Percentiles rank a stretch among this genome's conserved stretches.
Conservation (phyloP, 2,329 filamentous ascomycete species). For the Teratosphaeria destructans region DNA sequence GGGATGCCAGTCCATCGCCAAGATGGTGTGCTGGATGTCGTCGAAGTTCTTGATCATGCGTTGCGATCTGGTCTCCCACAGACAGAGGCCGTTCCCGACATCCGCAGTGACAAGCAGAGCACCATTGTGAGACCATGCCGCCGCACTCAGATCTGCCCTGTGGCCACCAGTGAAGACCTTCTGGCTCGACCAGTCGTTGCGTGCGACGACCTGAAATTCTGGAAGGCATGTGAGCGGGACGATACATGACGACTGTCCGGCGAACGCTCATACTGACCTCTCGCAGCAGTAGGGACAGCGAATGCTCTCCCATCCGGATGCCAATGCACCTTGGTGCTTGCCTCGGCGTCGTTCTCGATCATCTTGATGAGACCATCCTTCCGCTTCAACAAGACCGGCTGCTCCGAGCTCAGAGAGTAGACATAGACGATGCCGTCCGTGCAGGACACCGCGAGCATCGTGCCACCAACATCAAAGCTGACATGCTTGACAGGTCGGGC, state of each 20-base stretch:
- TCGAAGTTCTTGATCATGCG: conserved; percentile 67
- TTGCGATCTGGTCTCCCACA: conserved; percentile 90
- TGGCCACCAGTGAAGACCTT: conserved; percentile 70
- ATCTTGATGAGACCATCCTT: conserved; percentile 77
- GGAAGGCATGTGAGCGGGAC: neutral
- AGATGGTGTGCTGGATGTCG: conserved; percentile 60
- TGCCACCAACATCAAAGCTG: conserved; percentile 72
- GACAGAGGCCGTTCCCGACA: conserved; percentile 51
- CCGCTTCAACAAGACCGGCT: conserved; percentile 71
- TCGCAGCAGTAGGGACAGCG: conserved; percentile 69
- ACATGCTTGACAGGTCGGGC: conserved; percentile 82
- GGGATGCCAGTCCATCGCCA: conserved; percentile 85
- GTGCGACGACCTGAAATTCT: conserved; percentile 76
- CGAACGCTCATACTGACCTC: conserved; percentile 24
- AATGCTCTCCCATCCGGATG: conserved; percentile 92
- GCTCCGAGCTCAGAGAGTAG: conserved; percentile 68
- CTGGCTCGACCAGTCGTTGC: conserved; percentile 80
- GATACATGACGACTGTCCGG: neutral
- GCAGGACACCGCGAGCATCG: conserved; percentile 68
- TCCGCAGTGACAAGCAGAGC: conserved; percentile 62
- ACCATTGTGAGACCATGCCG: conserved; percentile 92
- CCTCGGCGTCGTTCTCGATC: conserved; percentile 66
- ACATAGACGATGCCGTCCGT: conserved; percentile 84
- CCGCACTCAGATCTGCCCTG: conserved; percentile 70
- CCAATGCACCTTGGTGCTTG: conserved; percentile 69